A percentile compares a stretch with the other conserved stretches of the same genome.
Evolutionary conservation across 2,329 filamentous ascomycete species (phyloP).

Genomic region (Intubia oerlemansii): DNA sequence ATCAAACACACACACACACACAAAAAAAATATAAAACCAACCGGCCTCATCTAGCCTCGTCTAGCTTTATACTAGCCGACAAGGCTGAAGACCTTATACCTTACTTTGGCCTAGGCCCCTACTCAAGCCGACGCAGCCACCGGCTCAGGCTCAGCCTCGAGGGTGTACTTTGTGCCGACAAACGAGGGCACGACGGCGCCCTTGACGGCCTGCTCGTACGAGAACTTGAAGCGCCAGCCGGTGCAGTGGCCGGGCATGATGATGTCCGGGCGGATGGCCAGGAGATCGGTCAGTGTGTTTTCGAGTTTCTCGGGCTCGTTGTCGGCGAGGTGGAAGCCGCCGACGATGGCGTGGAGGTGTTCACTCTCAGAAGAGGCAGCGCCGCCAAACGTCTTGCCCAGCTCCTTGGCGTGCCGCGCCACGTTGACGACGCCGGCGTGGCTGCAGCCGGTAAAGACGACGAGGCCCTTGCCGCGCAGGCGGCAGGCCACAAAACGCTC

Average conservation of each 20-base stretch:
- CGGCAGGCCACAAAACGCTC: conserved; percentile 32
- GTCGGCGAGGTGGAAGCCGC: conserved; percentile 30
- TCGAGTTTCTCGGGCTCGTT: conserved; percentile 20
- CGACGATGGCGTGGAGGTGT: conserved; percentile 26
- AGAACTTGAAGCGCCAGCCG: conserved; percentile 31
- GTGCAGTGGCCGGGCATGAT: conserved; percentile 33
- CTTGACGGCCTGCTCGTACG: conserved; percentile 27
- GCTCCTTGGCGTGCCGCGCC: conserved; percentile 19
- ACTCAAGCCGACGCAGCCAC: too few relatives aligned
- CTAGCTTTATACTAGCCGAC: too few relatives aligned
- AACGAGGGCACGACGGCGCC: conserved; percentile 26
- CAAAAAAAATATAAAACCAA: too few relatives aligned
- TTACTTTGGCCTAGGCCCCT: too few relatives aligned
- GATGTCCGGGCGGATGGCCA: conserved; percentile 22
- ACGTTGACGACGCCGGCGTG: conserved; percentile 33
- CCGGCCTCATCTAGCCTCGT: too few relatives aligned
- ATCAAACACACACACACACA: too few relatives aligned
- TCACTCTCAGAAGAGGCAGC: conserved; percentile 15
- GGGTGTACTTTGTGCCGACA: too few relatives aligned
- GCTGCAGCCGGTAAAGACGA: conserved; percentile 33
- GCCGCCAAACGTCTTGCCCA: too few relatives aligned
- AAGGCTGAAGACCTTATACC: too few relatives aligned
- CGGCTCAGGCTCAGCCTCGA: too few relatives aligned
- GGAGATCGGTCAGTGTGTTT: conserved; percentile 24
- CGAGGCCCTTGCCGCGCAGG: conserved; percentile 30